Evolutionary conservation across 208 protist species (phyloP).

Genomic region (Acanthamoeba lenticulata): DNA sequence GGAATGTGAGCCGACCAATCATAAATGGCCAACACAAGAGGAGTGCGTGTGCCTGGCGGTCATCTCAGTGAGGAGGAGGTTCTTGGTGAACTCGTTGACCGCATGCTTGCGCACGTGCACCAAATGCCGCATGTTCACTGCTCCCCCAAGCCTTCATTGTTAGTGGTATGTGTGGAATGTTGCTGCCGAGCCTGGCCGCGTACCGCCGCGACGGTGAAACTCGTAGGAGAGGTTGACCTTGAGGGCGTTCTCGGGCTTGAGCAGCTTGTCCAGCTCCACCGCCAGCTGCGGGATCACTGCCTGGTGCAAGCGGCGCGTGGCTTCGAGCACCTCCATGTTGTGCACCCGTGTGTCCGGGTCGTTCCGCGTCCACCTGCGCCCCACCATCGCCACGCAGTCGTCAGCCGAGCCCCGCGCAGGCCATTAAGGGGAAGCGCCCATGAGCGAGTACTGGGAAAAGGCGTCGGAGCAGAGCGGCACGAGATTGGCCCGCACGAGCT

Average conservation of each 20-base stretch:
- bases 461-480: conserved; percentile 57
- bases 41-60: neutral
- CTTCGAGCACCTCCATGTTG: conserved; percentile 37
- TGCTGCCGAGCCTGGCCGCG: neutral
- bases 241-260: neutral
- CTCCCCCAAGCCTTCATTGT: neutral
- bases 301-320: neutral
- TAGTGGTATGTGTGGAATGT: neutral
- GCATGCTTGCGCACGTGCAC: neutral
- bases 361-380: neutral
- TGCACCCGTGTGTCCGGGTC: neutral
- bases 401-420: no score
- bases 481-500: conserved; percentile 54
- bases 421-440: no score
- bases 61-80: conserved; percentile 14
- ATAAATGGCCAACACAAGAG: neutral
- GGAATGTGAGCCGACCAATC: no score
- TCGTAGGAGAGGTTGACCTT: conserved; percentile 50
- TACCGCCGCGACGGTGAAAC: conserved; percentile 19
- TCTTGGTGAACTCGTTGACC: neutral
- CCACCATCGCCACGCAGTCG: neutral
- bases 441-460: conserved; percentile 54
- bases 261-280: neutral
- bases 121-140: conserved; percentile 59
- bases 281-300: conserved; percentile 13